phyloP scores from a whole-genome alignment of 192 early-diverging fungal species.

The Powellomyces hirtus region DNA sequence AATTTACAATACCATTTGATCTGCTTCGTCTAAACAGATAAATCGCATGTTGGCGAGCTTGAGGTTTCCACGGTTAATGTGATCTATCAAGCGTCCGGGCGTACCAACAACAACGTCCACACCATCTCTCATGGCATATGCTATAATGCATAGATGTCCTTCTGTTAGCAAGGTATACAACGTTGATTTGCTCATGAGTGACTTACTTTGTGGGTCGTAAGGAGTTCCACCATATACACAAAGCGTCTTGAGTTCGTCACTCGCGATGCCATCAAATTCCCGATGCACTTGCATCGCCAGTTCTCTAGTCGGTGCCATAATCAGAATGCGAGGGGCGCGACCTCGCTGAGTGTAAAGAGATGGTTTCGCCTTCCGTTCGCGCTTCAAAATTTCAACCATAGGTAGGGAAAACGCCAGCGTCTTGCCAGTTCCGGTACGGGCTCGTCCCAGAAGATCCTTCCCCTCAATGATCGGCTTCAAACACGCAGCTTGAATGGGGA shows the following conservation, averaged over 20 bases:
- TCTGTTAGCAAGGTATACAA: neutral
- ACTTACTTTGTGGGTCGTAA: constrained; percentile 61
- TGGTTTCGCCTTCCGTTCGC: constrained; percentile 39
- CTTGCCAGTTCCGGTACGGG: constrained; percentile 98
- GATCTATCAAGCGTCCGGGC: constrained; percentile 86
- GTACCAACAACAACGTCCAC: constrained; percentile 93
- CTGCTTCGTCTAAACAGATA: constrained; percentile 69
- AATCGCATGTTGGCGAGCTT: constrained; percentile 60
- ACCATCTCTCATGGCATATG: constrained; percentile 48
- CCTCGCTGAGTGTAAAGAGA: constrained; percentile 57
- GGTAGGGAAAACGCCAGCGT: constrained; percentile 92
- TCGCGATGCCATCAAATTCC: constrained; percentile 60
- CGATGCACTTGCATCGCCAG: constrained; percentile 57
- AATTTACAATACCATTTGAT: constrained; percentile 67
- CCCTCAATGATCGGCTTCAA: constrained; percentile 69
- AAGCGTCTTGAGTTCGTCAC: constrained; percentile 54
- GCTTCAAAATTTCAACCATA: constrained; percentile 80
- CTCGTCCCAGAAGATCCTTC: constrained; percentile 90
- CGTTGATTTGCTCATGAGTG: neutral
- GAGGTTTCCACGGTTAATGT: constrained; percentile 77
- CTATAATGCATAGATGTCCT: neutral
- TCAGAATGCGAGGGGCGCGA: constrained; percentile 70
- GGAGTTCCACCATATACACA: constrained; percentile 90
- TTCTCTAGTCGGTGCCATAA: constrained; percentile 94
- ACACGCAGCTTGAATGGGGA: constrained; percentile 93